phyloP scores from a whole-genome alignment of 345 rosid species.

The Populus tremula region DNA sequence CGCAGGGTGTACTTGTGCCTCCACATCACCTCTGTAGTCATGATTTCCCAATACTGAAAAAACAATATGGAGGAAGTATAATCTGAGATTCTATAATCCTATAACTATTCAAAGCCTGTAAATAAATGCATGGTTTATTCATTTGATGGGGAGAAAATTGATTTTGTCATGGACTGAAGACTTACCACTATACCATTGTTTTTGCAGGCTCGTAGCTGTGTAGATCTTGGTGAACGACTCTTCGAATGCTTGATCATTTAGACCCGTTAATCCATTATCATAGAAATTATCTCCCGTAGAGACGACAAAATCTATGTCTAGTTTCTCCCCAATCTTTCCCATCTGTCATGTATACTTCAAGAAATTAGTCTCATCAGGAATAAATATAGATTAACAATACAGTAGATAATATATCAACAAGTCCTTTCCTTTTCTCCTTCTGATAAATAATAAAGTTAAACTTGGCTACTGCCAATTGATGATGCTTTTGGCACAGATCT shows the following conservation, averaged over 20 bases:
- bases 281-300: slow-evolving; percentile 60
- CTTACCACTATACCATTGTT: slow-evolving; percentile 50
- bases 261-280: slow-evolving; percentile 41
- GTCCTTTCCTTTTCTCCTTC: no score
- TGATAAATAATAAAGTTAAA: no score
- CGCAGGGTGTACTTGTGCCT: slow-evolving; percentile 27
- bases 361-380: neutral
- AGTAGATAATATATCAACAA: no score
- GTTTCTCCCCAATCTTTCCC: slow-evolving; percentile 47
- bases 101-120: neutral
- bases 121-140: neutral
- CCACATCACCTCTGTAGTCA: slow-evolving; percentile 38
- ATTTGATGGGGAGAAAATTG: neutral
- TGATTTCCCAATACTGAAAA: slow-evolving; percentile 39
- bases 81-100: no score
- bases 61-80: no score
- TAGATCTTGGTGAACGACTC: slow-evolving; percentile 46
- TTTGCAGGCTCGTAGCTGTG: slow-evolving; percentile 43
- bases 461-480: neutral
- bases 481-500: neutral
- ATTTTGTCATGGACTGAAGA: neutral
- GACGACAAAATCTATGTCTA: slow-evolving; percentile 42
- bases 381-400: no score
- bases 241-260: slow-evolving; percentile 38
- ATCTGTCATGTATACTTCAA: slow-evolving; percentile 23